phyloP scores from a whole-genome alignment of 345 rosid genomes.

The Crucihimalaya himalaica region DNA sequence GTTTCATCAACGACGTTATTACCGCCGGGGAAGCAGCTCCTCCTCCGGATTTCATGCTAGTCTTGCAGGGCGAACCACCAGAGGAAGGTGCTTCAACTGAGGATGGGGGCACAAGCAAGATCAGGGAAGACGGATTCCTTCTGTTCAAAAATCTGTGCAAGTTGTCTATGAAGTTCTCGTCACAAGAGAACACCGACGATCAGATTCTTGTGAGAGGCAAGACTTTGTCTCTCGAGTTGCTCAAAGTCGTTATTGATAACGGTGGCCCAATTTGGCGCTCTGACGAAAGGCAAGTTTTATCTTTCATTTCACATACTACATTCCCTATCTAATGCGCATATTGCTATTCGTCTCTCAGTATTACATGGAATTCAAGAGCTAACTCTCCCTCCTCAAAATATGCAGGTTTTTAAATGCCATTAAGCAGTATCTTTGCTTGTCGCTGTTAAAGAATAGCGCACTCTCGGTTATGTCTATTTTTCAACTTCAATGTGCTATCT shows the following conservation, averaged over 20 bases:
- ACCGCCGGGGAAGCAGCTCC: constrained; percentile 63
- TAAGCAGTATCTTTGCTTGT: constrained; percentile 88
- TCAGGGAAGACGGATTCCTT: constrained; percentile 86
- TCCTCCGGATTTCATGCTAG: constrained; percentile 48
- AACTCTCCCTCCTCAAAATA: constrained; percentile 12
- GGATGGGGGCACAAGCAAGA: constrained; percentile 53
- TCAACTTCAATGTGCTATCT: constrained; percentile 94
- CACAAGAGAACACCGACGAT: constrained; percentile 91
- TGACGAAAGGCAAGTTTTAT: constrained; percentile 66
- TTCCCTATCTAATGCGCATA: constrained; percentile 17
- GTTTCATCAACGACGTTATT: constrained; percentile 68
- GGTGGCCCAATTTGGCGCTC: constrained; percentile 77
- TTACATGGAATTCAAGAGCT: constrained; percentile 11
- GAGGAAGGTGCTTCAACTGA: constrained; percentile 46
- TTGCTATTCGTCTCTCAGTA: constrained; percentile 4
- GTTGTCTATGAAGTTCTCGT: constrained; percentile 90
- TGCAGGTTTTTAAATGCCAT: constrained; percentile 87
- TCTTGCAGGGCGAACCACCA: constrained; percentile 32
- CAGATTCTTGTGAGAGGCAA: constrained; percentile 92
- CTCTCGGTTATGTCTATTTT: constrained; percentile 90
- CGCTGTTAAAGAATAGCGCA: constrained; percentile 92
- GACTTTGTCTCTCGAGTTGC: constrained; percentile 76
- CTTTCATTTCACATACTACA: constrained; percentile 23
- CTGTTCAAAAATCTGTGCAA: constrained; percentile 85
- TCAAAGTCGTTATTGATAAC: constrained; percentile 73